Percentiles rank a stretch among this genome's conserved stretches.
These are phyloP conservation scores for Zymoseptoria passerinii DNA, from an alignment of 2,329 filamentous ascomycete genomes.

Conservation along the genomic window DNA sequence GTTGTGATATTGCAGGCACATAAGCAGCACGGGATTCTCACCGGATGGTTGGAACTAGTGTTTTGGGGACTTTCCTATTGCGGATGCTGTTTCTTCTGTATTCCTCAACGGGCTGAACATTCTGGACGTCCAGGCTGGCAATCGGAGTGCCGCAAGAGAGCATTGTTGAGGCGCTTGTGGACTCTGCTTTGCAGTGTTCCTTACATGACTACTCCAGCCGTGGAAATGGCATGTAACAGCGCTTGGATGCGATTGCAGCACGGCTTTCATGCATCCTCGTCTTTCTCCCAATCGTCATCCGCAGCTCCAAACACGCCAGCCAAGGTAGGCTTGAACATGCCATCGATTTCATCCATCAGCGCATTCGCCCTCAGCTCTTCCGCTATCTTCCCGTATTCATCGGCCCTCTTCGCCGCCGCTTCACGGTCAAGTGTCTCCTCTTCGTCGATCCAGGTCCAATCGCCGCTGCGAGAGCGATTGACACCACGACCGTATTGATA, in stretches of 20 bases:
- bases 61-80: background rate
- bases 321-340: slow-evolving; percentile 5
- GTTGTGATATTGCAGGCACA: background rate
- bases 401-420: background rate
- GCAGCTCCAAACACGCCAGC: background rate
- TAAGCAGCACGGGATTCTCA: background rate
- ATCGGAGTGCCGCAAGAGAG: background rate
- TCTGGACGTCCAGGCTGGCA: background rate
- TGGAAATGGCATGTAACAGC: background rate
- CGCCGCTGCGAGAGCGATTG: too few relatives aligned
- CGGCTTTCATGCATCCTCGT: background rate
- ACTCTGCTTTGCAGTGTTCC: background rate
- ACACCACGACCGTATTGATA: background rate
- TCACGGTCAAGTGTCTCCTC: background rate
- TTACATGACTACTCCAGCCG: background rate
- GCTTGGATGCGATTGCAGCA: background rate
- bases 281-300: background rate
- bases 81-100: background rate
- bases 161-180: background rate
- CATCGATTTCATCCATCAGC: slow-evolving; percentile 2
- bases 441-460: background rate
- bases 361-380: background rate
- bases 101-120: background rate
- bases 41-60: background rate
- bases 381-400: background rate